Conservation (phyloP, 345 rosid genomes). For the Mallotus nudiflorus region DNA sequence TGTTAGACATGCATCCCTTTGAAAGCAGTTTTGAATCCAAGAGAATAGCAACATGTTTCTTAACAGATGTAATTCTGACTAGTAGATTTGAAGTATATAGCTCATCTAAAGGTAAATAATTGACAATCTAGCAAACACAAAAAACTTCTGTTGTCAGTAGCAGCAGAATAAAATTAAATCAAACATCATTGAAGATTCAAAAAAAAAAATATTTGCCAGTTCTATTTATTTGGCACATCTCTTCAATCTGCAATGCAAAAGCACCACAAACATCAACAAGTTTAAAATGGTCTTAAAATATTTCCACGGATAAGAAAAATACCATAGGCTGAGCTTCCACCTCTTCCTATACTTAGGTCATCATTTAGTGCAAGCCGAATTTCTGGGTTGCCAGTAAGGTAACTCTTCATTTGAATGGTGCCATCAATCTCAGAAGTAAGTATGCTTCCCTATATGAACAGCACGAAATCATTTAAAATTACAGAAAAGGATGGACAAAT, state of each 20-base stretch:
- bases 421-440: constrained; percentile 98
- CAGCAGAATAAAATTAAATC: background rate
- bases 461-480: background rate
- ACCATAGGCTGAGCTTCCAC: constrained; percentile 77
- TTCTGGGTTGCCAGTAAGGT: constrained; percentile 93
- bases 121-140: background rate
- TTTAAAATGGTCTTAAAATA: background rate
- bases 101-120: background rate
- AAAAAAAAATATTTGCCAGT: background rate
- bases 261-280: background rate
- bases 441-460: constrained; percentile 70
- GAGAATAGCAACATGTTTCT: background rate
- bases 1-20: background rate
- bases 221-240: background rate
- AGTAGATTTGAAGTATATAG: too few relatives aligned
- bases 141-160: background rate
- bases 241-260: background rate
- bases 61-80: too few relatives aligned
- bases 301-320: constrained; percentile 15
- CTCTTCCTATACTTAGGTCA: constrained; percentile 72
- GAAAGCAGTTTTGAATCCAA: background rate
- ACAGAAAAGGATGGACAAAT: background rate
- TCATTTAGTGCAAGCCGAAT: constrained; percentile 92
- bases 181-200: background rate
- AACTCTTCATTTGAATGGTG: constrained; percentile 99